Percentiles rank a stretch among this genome's conserved stretches.
These are phyloP conservation scores for Barbatosphaeria neglecta DNA, from an alignment of 495 filamentous ascomycete genomes.

Conservation along the genomic window DNA sequence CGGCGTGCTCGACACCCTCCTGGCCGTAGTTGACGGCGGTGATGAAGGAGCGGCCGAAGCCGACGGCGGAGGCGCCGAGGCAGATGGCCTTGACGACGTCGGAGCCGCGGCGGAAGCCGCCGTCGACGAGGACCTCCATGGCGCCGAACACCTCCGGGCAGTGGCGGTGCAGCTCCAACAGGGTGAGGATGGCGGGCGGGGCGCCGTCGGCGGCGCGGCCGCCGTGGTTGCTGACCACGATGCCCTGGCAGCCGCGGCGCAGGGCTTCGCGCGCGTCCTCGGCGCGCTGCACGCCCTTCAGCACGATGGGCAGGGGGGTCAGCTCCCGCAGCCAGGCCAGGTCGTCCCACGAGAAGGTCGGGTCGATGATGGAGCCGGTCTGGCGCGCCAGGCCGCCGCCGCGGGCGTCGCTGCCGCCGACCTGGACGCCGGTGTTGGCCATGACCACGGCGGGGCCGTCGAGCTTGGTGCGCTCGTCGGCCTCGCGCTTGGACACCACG, in stretches of 20 bases:
- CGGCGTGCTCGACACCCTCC: constrained; percentile 14
- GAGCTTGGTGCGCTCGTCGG: constrained; percentile 40
- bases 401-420: constrained; percentile 43
- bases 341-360: constrained; percentile 59
- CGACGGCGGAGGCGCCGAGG: constrained; percentile 47
- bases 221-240: constrained; percentile 51
- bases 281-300: constrained; percentile 49
- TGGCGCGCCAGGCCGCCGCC: not conserved
- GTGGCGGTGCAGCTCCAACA: constrained; percentile 52
- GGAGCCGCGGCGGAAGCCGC: constrained; percentile 44
- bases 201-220: constrained; percentile 50
- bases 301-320: constrained; percentile 37
- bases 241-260: constrained; percentile 35
- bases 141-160: constrained; percentile 42
- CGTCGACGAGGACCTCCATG: constrained; percentile 48
- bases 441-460: constrained; percentile 47
- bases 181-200: constrained; percentile 42
- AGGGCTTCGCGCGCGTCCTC: constrained; percentile 42
- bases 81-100: constrained; percentile 52
- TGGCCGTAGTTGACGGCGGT: constrained; percentile 10
- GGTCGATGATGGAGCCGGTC: constrained; percentile 34
- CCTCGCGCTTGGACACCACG: constrained; percentile 42
- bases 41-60: constrained; percentile 30
- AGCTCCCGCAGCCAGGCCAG: constrained; percentile 36
- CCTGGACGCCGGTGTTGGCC: constrained; percentile 51